Conservation (phyloP, 2,329 filamentous ascomycete genomes). For the Malbranchea zuffiana region DNA sequence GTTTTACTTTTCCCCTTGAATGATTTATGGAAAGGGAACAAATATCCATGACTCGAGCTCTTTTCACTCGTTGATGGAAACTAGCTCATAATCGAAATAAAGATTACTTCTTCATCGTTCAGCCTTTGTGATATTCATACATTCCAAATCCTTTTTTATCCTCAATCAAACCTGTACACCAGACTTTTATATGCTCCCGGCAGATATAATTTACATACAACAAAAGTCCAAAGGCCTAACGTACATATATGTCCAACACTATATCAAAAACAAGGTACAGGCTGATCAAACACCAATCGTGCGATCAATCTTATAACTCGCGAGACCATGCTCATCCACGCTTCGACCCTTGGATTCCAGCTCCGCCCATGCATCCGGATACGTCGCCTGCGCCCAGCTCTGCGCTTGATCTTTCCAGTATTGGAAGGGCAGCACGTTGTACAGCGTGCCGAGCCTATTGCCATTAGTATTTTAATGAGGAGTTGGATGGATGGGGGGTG, state of each 20-base stretch:
- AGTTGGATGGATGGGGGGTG: background rate
- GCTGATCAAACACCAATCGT: constrained; percentile 8
- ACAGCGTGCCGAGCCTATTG: constrained; percentile 58
- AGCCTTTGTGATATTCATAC: no score
- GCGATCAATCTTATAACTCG: constrained; percentile 13
- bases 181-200: no score
- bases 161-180: no score
- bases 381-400: constrained; percentile 58
- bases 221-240: background rate
- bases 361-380: constrained; percentile 58
- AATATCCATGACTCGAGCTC: background rate
- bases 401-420: constrained; percentile 59
- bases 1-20: no score
- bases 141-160: no score
- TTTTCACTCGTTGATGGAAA: background rate
- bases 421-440: constrained; percentile 59
- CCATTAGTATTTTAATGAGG: background rate
- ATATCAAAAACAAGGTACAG: no score
- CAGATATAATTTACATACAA: no score
- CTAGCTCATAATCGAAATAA: constrained; percentile 3
- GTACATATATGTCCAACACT: background rate
- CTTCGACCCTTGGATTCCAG: constrained; percentile 39
- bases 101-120: no score
- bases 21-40: background rate
- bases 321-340: constrained; percentile 12